A percentile compares a stretch with the other conserved stretches of the same genome.
These are phyloP conservation scores for Phytophthora sansomeana DNA, from an alignment of 352 stramenopile species.

Conservation along the genomic window DNA sequence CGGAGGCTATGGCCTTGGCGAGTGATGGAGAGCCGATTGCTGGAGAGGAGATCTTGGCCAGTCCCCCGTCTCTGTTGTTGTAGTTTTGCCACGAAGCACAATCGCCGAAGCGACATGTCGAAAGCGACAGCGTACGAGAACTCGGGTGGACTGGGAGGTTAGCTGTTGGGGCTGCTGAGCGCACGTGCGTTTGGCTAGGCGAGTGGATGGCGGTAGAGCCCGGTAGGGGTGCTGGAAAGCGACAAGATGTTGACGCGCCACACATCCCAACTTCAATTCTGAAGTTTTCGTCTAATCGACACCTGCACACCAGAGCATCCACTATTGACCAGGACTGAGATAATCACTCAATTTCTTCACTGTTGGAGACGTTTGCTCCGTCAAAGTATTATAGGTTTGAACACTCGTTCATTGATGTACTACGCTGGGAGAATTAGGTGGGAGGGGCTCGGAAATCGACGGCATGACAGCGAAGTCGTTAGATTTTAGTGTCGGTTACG, in stretches of 20 bases:
- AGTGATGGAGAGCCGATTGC: conserved; percentile 4
- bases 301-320: conserved; percentile 16
- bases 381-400: background rate
- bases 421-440: background rate
- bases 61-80: conserved; percentile 19
- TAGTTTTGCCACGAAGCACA: conserved; percentile 21
- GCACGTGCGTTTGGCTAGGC: conserved; percentile 4
- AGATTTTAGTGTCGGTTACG: background rate
- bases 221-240: conserved; percentile 1
- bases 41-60: conserved; percentile 7
- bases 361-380: background rate
- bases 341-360: background rate
- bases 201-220: conserved; percentile 1
- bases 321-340: background rate
- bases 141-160: background rate
- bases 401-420: background rate
- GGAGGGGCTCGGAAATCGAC: background rate
- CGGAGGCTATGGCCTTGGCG: background rate
- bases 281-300: conserved; percentile 37
- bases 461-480: background rate
- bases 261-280: conserved; percentile 31
- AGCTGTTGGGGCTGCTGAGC: background rate
- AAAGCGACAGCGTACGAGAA: conserved; percentile 1
- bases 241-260: background rate
- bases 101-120: conserved; percentile 29